Evolutionary conservation across 345 rosid species (phyloP).

Genomic region (Leavenworthia alabamica): DNA sequence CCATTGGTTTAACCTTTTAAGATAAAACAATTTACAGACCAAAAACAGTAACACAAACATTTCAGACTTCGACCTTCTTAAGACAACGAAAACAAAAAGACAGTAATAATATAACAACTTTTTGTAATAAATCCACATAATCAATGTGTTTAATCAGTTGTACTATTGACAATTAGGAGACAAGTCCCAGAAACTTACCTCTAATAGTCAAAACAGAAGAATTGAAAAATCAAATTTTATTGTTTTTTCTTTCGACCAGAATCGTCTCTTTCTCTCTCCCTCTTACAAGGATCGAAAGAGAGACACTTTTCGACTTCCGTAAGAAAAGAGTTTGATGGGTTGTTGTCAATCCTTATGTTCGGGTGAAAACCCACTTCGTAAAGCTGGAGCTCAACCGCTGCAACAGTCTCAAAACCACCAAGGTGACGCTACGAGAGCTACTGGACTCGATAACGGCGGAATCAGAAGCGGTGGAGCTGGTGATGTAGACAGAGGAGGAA

Average conservation of each 20-base stretch:
- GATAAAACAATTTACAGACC: neutral
- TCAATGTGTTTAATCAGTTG: neutral
- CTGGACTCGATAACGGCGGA: constrained; percentile 29
- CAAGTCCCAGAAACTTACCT: constrained; percentile 25
- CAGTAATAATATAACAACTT: neutral
- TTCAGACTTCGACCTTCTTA: neutral
- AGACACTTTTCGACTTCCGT: constrained; percentile 25
- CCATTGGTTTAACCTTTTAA: neutral
- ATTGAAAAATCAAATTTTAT: neutral
- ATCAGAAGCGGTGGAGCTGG: constrained; percentile 27
- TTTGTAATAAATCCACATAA: neutral
- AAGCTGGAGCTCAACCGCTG: constrained; percentile 31
- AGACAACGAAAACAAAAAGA: neutral
- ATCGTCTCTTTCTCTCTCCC: constrained; percentile 23
- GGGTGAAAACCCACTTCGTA: constrained; percentile 37
- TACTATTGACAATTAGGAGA: constrained; percentile 24
- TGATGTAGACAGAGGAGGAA: constrained; percentile 23
- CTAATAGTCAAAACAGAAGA: constrained; percentile 28
- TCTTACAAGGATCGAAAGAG: constrained; percentile 25
- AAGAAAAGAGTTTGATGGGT: constrained; percentile 47
- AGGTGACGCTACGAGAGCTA: constrained; percentile 28
- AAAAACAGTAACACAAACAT: neutral
- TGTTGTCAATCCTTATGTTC: constrained; percentile 61
- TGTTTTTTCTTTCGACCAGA: constrained; percentile 2
- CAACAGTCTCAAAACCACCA: constrained; percentile 24